Percentiles rank a stretch among this genome's conserved stretches.
Conservation (phyloP, 2,329 filamentous ascomycete species). For the Phyllosticta citriasiana region DNA sequence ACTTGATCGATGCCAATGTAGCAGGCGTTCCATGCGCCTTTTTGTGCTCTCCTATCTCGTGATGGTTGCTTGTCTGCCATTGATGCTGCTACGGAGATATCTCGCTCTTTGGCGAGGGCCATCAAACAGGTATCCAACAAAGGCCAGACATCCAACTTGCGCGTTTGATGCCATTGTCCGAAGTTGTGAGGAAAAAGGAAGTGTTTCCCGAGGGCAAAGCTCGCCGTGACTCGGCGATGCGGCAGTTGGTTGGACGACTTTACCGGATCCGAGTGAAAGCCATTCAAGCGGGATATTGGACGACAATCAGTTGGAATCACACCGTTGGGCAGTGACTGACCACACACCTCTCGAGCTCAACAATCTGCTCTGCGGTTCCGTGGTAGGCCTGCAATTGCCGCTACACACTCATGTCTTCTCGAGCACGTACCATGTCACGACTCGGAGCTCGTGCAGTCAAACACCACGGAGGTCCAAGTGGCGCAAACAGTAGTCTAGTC, state of each 20-base stretch:
- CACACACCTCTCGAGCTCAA: not conserved
- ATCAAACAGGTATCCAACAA: no score
- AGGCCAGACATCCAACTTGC: not conserved
- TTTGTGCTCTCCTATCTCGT: not conserved
- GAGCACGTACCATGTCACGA: not conserved
- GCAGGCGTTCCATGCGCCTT: not conserved
- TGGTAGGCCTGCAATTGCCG: not conserved
- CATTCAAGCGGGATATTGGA: not conserved
- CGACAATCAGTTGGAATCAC: not conserved
- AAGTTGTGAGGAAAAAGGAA: not conserved
- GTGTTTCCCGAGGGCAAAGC: not conserved
- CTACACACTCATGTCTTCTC: not conserved
- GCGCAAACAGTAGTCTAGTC: not conserved
- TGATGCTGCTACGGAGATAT: not conserved
- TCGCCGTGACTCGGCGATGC: not conserved
- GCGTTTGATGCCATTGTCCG: not conserved
- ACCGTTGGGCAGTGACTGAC: not conserved
- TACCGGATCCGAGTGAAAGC: not conserved
- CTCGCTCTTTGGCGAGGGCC: no score
- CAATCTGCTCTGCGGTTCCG: not conserved
- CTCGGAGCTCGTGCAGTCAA: not conserved
- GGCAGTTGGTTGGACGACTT: not conserved
- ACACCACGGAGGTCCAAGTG: not conserved
- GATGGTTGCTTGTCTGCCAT: not conserved
- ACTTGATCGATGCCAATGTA: not conserved